Evolutionary conservation across 352 stramenopile genomes (phyloP), one percentile per base, ranked within the genome.

Genomic region (Pythium myriotylum): DNA sequence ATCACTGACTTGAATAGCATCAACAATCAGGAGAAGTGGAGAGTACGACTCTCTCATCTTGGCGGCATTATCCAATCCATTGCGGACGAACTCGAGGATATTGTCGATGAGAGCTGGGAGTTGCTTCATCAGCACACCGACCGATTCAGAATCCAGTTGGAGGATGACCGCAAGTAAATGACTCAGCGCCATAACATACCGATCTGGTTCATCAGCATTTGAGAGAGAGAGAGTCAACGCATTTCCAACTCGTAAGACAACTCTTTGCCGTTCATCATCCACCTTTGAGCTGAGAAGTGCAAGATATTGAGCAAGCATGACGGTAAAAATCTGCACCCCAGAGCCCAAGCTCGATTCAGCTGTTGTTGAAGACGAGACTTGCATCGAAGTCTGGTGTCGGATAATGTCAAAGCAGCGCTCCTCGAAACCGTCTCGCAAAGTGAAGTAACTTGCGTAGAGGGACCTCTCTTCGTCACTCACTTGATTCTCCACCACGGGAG

Each of bases 151-250:
- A 52, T 93, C 81, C 12, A 88, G 51, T 27, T 85, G 84, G 42
- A 95, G 64, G 10, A 95, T 57, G 17, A 93, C 71, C 3, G 86
- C 86, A 24, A 95, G 60, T 43, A 95, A 45, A 65, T 95, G 86
- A 24, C 75, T 62, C 16, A 85, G 32, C 62, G 86, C 80, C 12
- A 76, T 79, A 24, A 88, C 73, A 42, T 74, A 68, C 0, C 45
- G 32, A 45, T 67, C 72, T 9, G 75, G 58, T 24, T 72, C 64
- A 19, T 69, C 68, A 33, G 47, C 32, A 7, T 62, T 33, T 23
- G 85, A 82, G 23, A 61, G 45, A 13, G 72, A 76, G 49, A 74
- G 43, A 26, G 89, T 20, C 57, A 93, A 67, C 9, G 67, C 68
- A 22, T 61, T 46, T 52, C 85, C 81, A 16, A 95, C 59, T 35